Conservation (phyloP, 345 rosid genomes). For the Firmiana major region DNA sequence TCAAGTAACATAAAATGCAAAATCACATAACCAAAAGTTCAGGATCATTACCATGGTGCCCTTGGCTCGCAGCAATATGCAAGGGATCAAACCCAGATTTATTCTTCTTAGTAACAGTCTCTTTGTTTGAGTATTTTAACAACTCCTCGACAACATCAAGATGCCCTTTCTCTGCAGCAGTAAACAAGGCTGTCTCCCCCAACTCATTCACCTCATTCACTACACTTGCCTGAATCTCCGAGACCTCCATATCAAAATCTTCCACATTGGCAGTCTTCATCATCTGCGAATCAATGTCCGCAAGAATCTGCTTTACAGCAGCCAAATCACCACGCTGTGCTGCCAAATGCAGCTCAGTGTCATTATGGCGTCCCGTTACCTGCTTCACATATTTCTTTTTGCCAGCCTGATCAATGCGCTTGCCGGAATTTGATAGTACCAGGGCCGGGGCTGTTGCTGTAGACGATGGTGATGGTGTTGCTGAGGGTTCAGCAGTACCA, state of each 20-base stretch:
- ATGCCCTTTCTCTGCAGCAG: constrained; percentile 90
- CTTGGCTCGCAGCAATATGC: constrained; percentile 84
- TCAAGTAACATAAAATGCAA: background rate
- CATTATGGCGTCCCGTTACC: constrained; percentile 85
- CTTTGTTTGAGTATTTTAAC: constrained; percentile 73
- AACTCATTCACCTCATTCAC: constrained; percentile 94
- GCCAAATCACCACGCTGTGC: constrained; percentile 85
- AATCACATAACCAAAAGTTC: background rate
- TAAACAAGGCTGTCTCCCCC: constrained; percentile 83
- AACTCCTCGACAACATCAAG: constrained; percentile 85
- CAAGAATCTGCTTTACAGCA: constrained; percentile 71
- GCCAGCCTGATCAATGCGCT: constrained; percentile 85
- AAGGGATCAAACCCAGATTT: constrained; percentile 73
- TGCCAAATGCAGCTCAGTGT: constrained; percentile 80
- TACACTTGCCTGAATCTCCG: constrained; percentile 72
- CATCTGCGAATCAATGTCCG: constrained; percentile 67
- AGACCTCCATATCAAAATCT: constrained; percentile 72
- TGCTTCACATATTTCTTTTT: constrained; percentile 95
- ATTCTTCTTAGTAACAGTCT: constrained; percentile 71
- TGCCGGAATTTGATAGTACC: constrained; percentile 61
- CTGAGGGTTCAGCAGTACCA: background rate
- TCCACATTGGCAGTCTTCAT: constrained; percentile 61
- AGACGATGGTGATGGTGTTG: constrained; percentile 39
- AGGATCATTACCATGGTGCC: constrained; percentile 72
- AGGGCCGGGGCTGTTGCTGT: constrained; percentile 70